These are phyloP conservation scores for Penicillium sp. DNA, from an alignment of 2,329 filamentous ascomycete species.

Conservation along the genomic window DNA sequence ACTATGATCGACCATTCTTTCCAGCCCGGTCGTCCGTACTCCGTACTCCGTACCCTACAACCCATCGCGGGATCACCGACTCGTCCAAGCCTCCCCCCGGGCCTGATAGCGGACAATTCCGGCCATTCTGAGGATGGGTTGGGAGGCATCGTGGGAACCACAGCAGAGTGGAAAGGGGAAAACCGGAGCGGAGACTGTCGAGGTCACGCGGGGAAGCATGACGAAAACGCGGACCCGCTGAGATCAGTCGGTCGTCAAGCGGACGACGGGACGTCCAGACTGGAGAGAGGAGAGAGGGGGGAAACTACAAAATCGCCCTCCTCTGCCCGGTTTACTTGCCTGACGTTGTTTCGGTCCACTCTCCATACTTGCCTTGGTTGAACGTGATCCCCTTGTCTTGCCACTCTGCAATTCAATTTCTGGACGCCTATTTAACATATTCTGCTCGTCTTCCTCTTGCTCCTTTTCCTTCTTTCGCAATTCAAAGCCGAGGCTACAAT, in stretches of 20 bases:
- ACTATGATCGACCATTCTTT: background rate
- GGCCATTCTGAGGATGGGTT: background rate
- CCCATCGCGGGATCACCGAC: background rate
- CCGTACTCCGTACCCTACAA: too few relatives aligned
- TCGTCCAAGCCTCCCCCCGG: background rate
- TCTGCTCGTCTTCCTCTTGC: background rate
- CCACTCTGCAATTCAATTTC: background rate
- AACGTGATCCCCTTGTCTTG: background rate
- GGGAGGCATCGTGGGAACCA: background rate
- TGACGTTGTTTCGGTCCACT: conserved; percentile 11
- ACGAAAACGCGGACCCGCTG: conserved; percentile 10
- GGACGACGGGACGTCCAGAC: too few relatives aligned
- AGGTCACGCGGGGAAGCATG: conserved; percentile 10
- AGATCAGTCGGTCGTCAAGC: conserved; percentile 16
- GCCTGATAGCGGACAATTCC: conserved; percentile 1
- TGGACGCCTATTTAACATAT: background rate
- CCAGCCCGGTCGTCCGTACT: too few relatives aligned
- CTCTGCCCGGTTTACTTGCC: conserved; percentile 14
- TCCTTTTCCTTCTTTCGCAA: background rate
- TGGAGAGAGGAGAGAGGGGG: too few relatives aligned
- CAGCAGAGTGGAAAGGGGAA: conserved; percentile 3
- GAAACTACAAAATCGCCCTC: conserved; percentile 20
- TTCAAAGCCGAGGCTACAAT: conserved; percentile 8
- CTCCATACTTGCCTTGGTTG: conserved; percentile 9
- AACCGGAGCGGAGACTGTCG: conserved; percentile 8